Evolutionary conservation across 2,329 filamentous ascomycete species (phyloP).

Genomic region (Nannizziopsis barbatae): DNA sequence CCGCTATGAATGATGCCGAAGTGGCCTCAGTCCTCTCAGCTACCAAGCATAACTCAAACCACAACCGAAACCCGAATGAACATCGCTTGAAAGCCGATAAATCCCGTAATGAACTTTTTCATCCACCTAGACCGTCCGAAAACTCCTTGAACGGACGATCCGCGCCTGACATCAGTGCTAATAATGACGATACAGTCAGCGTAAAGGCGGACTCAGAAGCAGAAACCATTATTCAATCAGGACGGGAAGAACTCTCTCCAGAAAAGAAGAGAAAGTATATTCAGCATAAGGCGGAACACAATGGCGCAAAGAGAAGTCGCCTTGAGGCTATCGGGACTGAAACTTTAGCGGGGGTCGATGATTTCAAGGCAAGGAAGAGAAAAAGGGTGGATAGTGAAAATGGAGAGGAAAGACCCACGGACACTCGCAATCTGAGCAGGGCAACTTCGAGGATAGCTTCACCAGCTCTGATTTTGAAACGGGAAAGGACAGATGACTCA

Average conservation of each 20-base stretch:
- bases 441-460: conserved; percentile 22
- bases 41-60: conserved; percentile 6
- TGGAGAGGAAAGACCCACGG: conserved; percentile 18
- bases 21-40: conserved; percentile 23
- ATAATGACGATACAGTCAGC: conserved; percentile 24
- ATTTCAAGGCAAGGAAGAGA: conserved; percentile 23
- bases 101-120: conserved; percentile 2
- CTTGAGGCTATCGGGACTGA: conserved; percentile 14
- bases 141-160: conserved; percentile 1
- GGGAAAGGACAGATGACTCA: conserved; percentile 27
- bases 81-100: conserved; percentile 6
- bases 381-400: conserved; percentile 23
- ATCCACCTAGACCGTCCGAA: background rate
- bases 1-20: conserved; percentile 40
- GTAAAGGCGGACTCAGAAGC: conserved; percentile 39
- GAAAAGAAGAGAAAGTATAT: conserved; percentile 37
- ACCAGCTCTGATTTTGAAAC: conserved; percentile 25
- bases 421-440: conserved; percentile 19
- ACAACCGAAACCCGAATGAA: conserved; percentile 6
- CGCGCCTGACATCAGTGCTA: conserved; percentile 3
- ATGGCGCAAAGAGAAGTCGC: conserved; percentile 20
- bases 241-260: conserved; percentile 36
- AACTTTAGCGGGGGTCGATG: conserved; percentile 18
- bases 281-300: conserved; percentile 21
- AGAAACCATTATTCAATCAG: conserved; percentile 40